Evolutionary conservation across 169 alveolate species (phyloP), one percentile per base, ranked within the genome.

Genomic region (Neospora caninum): DNA sequence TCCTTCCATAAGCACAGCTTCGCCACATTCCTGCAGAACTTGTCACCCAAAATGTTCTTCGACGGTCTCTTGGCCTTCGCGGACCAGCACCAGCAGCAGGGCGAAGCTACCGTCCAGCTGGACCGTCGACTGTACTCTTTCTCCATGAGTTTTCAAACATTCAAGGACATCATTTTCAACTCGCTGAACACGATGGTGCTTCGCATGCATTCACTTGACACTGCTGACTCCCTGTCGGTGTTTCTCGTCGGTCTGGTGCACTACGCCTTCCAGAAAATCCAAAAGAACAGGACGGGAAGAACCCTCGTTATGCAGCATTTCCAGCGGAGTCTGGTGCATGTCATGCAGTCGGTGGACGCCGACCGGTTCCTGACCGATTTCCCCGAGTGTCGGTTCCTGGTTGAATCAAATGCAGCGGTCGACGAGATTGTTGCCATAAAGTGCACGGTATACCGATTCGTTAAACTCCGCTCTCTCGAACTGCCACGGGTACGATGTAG

Each of bases 271-370:
- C 92, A 87, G 49, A 93, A 70, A 80, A 70, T 93, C 45, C 93
- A 86, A 83, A 93, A 93, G n/a, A 91, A 84, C 89, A 92, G 95
- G 41, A 93, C 95, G 25, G 95, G 95, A 29, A 84, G 78, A 58
- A 93, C 95, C 41, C 53, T 86, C 49, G 88, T 93, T 36, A 67
- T 93, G 95, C 49, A 86, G 38, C 80, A 64, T 25, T 93, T 54
- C 39, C 91, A 39, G 80, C 67, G 93, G 54, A 89, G 82, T 27
- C 80, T 93, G 45, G 53, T 93, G 82, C 70, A 86, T 45, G 73
- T 93, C 36, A n/a, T 45, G 70, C 69, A 38, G 88, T 78, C 92
- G 20, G 38, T 64, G 36, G n/a, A 70, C 22, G 73, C 80, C n/a
- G 93, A 82, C 20, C 45, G 58, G 69, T 70, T 86, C 58, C 84